These are phyloP conservation scores for Saccharum hybrid DNA, from an alignment of 202 grass and related monocot genomes.

Conservation along the genomic window DNA sequence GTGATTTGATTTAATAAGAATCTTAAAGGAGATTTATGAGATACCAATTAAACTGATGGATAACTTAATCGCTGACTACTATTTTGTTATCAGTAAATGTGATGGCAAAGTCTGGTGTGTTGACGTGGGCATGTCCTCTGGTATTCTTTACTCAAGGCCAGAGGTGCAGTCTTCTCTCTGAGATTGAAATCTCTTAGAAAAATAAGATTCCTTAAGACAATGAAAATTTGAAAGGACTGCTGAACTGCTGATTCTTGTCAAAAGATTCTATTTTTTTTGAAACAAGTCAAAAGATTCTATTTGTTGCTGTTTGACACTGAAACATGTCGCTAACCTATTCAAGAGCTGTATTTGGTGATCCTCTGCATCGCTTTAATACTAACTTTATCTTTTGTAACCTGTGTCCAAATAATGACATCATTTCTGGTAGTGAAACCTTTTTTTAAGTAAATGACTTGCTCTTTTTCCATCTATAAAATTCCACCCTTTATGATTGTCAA, in stretches of 20 bases:
- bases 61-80: conserved; percentile 24
- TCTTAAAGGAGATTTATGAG: neutral
- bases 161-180: conserved; percentile 60
- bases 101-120: conserved; percentile 88
- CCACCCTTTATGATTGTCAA: neutral
- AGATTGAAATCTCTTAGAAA: neutral
- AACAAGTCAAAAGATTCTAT: neutral
- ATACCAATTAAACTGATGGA: conserved; percentile 1
- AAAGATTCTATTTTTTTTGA: neutral
- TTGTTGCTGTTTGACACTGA: neutral
- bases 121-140: conserved; percentile 96
- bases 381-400: neutral
- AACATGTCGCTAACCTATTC: neutral
- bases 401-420: neutral
- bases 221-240: conserved; percentile 5
- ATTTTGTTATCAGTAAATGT: conserved; percentile 75
- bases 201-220: neutral
- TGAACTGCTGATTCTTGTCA: neutral
- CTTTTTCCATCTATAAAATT: conserved; percentile 12
- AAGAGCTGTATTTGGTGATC: neutral
- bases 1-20: neutral
- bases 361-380: neutral
- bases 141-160: conserved; percentile 81
- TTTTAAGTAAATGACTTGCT: conserved; percentile 20
- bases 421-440: neutral